Evolutionary conservation across 345 rosid genomes (phyloP).

Genomic region (Reutealis trisperma): DNA sequence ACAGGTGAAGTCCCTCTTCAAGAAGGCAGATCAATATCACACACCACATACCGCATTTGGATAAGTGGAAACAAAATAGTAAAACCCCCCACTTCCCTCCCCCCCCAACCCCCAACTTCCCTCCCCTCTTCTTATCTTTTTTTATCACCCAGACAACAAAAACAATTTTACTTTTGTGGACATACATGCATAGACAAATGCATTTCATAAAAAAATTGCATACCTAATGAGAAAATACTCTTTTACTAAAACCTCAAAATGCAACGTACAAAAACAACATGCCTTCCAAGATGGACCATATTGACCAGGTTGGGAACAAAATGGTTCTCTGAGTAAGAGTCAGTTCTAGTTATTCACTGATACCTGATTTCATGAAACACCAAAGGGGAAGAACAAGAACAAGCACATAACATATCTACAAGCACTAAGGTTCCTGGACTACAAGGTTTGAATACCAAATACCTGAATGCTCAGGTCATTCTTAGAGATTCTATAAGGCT

Average conservation of each 20-base stretch:
- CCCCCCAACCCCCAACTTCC: not conserved
- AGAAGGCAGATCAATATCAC: not conserved
- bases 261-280: not conserved
- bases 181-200: not conserved
- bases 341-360: no score
- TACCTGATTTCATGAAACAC: not conserved
- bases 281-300: not conserved
- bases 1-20: not conserved
- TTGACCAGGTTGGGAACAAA: not conserved
- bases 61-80: not conserved
- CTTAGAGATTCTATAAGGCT: not conserved
- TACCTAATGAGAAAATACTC: not conserved
- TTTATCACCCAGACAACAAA: not conserved
- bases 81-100: not conserved
- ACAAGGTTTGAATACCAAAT: not conserved
- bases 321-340: not conserved
- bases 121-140: no score
- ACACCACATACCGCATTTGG: not conserved
- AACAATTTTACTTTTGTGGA: not conserved
- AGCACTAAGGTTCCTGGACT: not conserved
- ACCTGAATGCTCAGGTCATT: not conserved
- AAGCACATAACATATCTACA: not conserved
- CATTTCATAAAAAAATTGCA: not conserved
- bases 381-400: not conserved
- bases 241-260: not conserved